These are phyloP conservation scores for Paecilomyces dactylethromorphus DNA, from an alignment of 2,329 filamentous ascomycete genomes.

Conservation along the genomic window DNA sequence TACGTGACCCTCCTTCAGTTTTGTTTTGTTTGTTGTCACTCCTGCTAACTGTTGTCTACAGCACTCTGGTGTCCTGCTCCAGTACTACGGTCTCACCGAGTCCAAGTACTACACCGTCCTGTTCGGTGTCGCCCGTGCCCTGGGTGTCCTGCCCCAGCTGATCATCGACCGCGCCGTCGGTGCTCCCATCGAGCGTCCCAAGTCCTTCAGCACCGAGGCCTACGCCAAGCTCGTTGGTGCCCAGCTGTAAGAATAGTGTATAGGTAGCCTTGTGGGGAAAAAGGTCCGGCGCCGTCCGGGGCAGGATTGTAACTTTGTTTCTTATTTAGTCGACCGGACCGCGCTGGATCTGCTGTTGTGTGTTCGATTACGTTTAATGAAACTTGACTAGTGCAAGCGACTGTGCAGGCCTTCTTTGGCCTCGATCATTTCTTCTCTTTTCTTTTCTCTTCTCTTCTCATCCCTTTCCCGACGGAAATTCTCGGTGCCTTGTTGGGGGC, in stretches of 20 bases:
- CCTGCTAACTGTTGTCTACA: conserved; percentile 17
- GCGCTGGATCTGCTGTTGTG: conserved; percentile 25
- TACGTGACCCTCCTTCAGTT: conserved; percentile 23
- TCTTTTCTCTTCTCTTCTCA: too few species aligned
- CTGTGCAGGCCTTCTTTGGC: conserved; percentile 32
- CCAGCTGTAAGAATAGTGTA: conserved; percentile 63
- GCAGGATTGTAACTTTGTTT: conserved; percentile 2
- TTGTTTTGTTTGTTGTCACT: background rate
- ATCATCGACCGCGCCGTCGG: conserved; percentile 98
- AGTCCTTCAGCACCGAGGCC: conserved; percentile 96
- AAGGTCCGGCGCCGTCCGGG: conserved; percentile 10
- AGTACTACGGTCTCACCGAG: conserved; percentile 99
- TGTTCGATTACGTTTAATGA: conserved; percentile 33
- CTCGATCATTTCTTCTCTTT: background rate
- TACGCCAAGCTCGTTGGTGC: conserved; percentile 89
- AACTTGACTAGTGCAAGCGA: conserved; percentile 30
- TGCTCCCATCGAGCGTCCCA: conserved; percentile 95
- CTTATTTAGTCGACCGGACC: conserved; percentile 4
- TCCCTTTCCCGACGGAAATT: too few species aligned
- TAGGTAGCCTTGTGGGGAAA: conserved; percentile 12
- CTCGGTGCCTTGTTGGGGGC: too few species aligned
- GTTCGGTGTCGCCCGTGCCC: conserved; percentile 95
- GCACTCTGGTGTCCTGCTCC: conserved; percentile 97
- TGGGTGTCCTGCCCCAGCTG: conserved; percentile 97
- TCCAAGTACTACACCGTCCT: conserved; percentile 99